These are phyloP conservation scores for Nidularia pulvinata DNA, from an alignment of 768 basidiomycete genomes.

Conservation along the genomic window DNA sequence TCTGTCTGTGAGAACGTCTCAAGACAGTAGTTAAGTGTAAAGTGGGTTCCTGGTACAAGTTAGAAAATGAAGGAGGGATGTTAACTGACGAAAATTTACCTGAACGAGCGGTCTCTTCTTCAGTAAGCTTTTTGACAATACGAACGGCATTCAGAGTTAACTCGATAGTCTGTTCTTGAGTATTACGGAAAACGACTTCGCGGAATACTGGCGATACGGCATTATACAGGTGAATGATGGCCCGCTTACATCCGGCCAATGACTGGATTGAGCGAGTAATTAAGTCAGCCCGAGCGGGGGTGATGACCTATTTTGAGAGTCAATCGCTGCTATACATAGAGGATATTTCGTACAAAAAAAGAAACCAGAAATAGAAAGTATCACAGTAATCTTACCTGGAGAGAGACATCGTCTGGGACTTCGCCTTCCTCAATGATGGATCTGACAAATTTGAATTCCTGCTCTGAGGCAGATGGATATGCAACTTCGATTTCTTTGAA, in stretches of 20 bases:
- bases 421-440: constrained; percentile 82
- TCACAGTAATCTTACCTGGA: constrained; percentile 67
- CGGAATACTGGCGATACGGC: constrained; percentile 95
- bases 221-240: constrained; percentile 99
- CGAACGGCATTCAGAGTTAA: constrained; percentile 89
- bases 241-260: constrained; percentile 87
- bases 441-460: constrained; percentile 92
- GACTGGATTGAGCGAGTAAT: constrained; percentile 90
- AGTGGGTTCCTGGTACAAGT: constrained; percentile 1
- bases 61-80: constrained; percentile 2
- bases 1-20: constrained; percentile 99
- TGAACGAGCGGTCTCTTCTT: constrained; percentile 70
- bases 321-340: not conserved
- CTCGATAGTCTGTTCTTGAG: constrained; percentile 87
- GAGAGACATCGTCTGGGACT: constrained; percentile 93
- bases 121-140: constrained; percentile 80
- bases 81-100: constrained; percentile 89
- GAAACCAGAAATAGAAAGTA: not conserved
- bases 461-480: constrained; percentile 97
- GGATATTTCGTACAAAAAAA: constrained; percentile 9
- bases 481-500: constrained; percentile 98
- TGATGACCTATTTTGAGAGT: constrained; percentile 73
- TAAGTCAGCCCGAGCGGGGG: constrained; percentile 94
- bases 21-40: constrained; percentile 69
- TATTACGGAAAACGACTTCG: constrained; percentile 90